Base-by-base conservation (phyloP, 306 rosid species). In the Cotoneaster glaucophyllus region DNA sequence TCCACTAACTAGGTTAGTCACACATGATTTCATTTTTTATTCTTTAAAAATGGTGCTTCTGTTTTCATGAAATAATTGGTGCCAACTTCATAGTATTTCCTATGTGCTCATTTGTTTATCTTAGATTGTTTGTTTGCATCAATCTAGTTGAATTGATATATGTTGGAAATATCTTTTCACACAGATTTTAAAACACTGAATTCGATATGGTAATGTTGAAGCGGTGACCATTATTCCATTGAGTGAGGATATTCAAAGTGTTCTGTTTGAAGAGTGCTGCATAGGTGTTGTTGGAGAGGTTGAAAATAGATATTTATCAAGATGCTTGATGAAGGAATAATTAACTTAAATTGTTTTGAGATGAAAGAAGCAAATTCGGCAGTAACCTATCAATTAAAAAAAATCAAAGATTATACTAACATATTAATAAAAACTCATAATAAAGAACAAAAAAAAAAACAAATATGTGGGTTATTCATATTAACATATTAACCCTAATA, bases 1-100 rank as follows among this genome's bases (percentile, higher is more conserved):
- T 7, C 65, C 32, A 79, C 64, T 68, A 77, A 56, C 54, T 74
- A 15, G 95, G 98, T 92, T 71, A 75, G 87, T 81, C 44, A 28
- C 34, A 71, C 59, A 52, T 43, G 69, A 43, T 37, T 58, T 64
- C 17, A 5, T 62, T 14, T 77, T 15, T 80, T 22, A 67, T 76
- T 1, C 32, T 12, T 41, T 17, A 1, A 32, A 45, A 21, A 4
- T 75, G 48, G 22, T 83, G 56, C 56, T 28, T 34, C 45, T 83
- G 56, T 59, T 73, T 59, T 26, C 68, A 18, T 41, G 26, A 41
- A 57, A 11, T 37, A 71, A 22, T 34, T 25, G 26, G 43, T 73
- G 18, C 56, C 66, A 4, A 17, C 77, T 37, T 58, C 66, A 17
- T 44, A 59, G 67, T 12, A 12, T 67, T 64, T 19, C 21, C 22